Conservation (phyloP, 352 stramenopile species). For the Thraustochytrium striatum region DNA sequence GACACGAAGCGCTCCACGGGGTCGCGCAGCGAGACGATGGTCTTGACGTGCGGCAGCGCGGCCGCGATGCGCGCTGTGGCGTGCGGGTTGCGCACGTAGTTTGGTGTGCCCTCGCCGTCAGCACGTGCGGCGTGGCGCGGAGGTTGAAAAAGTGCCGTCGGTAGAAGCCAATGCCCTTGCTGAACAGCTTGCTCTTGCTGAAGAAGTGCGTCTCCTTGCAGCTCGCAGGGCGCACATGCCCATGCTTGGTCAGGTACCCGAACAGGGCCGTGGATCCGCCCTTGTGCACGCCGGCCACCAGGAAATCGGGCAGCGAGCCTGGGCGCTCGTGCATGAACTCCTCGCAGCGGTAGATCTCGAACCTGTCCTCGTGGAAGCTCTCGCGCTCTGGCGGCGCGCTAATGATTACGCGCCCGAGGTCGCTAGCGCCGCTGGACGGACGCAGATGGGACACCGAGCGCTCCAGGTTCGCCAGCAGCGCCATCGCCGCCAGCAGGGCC, state of each 20-base stretch:
- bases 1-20: conserved; percentile 79
- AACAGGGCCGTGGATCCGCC: conserved; percentile 11
- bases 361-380: neutral
- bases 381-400: no score
- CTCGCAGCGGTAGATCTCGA: neutral
- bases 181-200: neutral
- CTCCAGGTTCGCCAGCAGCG: no score
- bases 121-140: neutral
- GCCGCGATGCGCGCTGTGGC: neutral
- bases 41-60: conserved; percentile 55
- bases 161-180: neutral
- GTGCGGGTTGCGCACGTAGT: neutral
- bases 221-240: neutral
- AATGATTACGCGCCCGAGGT: no score
- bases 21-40: conserved; percentile 85
- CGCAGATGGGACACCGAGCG: no score
- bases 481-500: no score
- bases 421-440: no score
- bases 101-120: conserved; percentile 17
- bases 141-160: neutral
- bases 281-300: conserved; percentile 26
- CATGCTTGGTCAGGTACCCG: conserved; percentile 1
- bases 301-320: conserved; percentile 3
- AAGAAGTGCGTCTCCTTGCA: conserved; percentile 37
- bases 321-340: neutral